Percentiles rank a stretch among this genome's conserved stretches.
phyloP scores from a whole-genome alignment of 2,329 filamentous ascomycete species.

The Penicillium sp. region DNA sequence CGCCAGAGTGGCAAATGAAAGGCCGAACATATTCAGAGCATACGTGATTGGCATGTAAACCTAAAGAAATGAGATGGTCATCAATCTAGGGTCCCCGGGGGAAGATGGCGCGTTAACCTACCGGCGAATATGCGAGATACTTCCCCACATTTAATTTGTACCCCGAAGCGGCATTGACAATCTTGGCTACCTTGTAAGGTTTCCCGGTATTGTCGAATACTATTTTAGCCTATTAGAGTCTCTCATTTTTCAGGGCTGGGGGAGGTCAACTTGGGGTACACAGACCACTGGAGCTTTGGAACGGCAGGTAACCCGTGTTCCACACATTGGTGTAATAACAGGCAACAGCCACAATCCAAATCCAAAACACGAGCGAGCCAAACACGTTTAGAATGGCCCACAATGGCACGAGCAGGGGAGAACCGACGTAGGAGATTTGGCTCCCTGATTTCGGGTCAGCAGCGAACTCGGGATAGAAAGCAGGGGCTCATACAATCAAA shows the following conservation, averaged over 20 bases:
- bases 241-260: background rate
- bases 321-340: slow-evolving; percentile 52
- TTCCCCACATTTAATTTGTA: slow-evolving; percentile 65
- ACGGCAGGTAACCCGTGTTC: slow-evolving; percentile 24
- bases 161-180: slow-evolving; percentile 59
- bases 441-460: slow-evolving; percentile 23
- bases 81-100: background rate
- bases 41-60: slow-evolving; percentile 34
- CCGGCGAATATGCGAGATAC: slow-evolving; percentile 66
- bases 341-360: slow-evolving; percentile 59
- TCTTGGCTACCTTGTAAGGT: slow-evolving; percentile 64
- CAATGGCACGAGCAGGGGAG: slow-evolving; percentile 68
- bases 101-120: slow-evolving; percentile 38
- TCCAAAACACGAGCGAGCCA: slow-evolving; percentile 67
- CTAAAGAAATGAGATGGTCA: slow-evolving; percentile 5
- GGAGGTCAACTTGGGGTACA: background rate
- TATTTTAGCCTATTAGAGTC: slow-evolving; percentile 12
- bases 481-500: slow-evolving; percentile 42
- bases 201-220: slow-evolving; percentile 71
- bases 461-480: background rate
- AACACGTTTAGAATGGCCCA: slow-evolving; percentile 72
- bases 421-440: slow-evolving; percentile 30
- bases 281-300: slow-evolving; percentile 31
- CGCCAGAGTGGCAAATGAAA: slow-evolving; percentile 67
- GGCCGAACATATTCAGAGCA: slow-evolving; percentile 51